phyloP scores from a whole-genome alignment of 768 basidiomycete species.

The Trametes gibbosa region DNA sequence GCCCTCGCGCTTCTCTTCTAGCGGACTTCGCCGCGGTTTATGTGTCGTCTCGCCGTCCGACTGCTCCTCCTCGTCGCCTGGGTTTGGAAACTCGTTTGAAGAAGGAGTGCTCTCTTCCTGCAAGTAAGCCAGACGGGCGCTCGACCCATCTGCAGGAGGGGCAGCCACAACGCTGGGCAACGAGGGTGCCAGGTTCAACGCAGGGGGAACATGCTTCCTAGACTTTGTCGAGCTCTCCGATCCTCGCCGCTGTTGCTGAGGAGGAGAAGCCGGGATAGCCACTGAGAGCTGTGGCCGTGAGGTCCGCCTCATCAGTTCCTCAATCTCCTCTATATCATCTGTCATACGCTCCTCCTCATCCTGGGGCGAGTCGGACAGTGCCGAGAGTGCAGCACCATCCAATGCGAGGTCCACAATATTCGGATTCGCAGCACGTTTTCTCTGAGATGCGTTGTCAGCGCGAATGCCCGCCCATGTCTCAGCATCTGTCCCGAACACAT shows the following conservation, averaged over 20 bases:
- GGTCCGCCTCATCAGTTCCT: constrained; percentile 23
- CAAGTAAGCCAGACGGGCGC: constrained; percentile 48
- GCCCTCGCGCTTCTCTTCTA: constrained; percentile 46
- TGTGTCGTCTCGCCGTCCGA: constrained; percentile 18
- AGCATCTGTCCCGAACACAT: constrained; percentile 66
- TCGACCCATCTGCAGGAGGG: constrained; percentile 32
- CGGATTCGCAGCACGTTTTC: constrained; percentile 33
- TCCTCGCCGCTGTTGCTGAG: constrained; percentile 19
- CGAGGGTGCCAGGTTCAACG: constrained; percentile 39
- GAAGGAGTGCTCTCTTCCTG: constrained; percentile 27
- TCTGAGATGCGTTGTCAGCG: constrained; percentile 29
- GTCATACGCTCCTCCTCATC: constrained; percentile 33
- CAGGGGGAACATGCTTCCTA: constrained; percentile 52
- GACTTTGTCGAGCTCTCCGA: constrained; percentile 25
- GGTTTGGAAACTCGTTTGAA: constrained; percentile 1
- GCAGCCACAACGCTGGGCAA: constrained; percentile 33
- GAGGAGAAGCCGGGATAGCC: constrained; percentile 40
- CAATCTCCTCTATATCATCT: constrained; percentile 41
- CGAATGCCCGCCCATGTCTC: constrained; percentile 61
- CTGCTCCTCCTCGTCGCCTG: constrained; percentile 6
- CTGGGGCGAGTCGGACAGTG: constrained; percentile 21
- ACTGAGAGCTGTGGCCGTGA: constrained; percentile 34
- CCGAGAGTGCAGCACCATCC: constrained; percentile 39
- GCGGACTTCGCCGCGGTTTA: constrained; percentile 29
- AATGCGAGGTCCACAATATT: constrained; percentile 54